Base-by-base conservation (phyloP, 495 filamentous ascomycete genomes). In the Hypoxylon trugodes region DNA sequence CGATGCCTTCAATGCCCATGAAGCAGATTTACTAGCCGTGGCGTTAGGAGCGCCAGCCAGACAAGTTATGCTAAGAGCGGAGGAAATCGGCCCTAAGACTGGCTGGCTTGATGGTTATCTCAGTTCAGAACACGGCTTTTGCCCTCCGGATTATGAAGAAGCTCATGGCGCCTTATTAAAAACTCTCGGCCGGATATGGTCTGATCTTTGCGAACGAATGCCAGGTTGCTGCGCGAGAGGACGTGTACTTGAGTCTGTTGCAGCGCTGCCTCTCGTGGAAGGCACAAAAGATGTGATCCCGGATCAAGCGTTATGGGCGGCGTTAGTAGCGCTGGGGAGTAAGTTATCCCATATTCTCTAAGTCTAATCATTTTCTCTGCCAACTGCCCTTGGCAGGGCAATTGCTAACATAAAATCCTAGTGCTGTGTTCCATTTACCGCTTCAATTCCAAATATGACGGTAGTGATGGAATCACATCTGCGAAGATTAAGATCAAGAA, bases 61-160 rank as follows among this genome's bases (percentile, higher is more conserved):
- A 7, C 80, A 80, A 41, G 81, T 84, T 28, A 79, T 83, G 59
- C 65, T 81, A 30, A 69, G 80, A 38, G 81, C 81, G 19, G 81
- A 84, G 61, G 77, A 81, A 48, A 77, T 83, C 16, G 81, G 81
- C 0, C 72, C 77, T 1, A 62, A 68, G 45, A 82, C 81, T 6
- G 81, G 81, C 26, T 84, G 79, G 79, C 72, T 79, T 53, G 81
- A 84, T 52, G 82, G 82, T 0, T 83, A 82, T 62, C 79, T 84
- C 16, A 80, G 76, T 35, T 73, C 74, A 40, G 76, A 78, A 48
- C 76, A 80, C 46, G 82, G 82, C 1, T 83, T 82, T 54, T 80
- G 79, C 54, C 80, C 80, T 15, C 74, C 75, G 26, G 79, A 84
- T 51, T 77, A 81, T 54, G 74, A 76, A 61, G 79, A 79, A 33